These are phyloP conservation scores for Dryadomyces quercus-mongolicae DNA, from an alignment of 2,329 filamentous ascomycete genomes.

Conservation along the genomic window DNA sequence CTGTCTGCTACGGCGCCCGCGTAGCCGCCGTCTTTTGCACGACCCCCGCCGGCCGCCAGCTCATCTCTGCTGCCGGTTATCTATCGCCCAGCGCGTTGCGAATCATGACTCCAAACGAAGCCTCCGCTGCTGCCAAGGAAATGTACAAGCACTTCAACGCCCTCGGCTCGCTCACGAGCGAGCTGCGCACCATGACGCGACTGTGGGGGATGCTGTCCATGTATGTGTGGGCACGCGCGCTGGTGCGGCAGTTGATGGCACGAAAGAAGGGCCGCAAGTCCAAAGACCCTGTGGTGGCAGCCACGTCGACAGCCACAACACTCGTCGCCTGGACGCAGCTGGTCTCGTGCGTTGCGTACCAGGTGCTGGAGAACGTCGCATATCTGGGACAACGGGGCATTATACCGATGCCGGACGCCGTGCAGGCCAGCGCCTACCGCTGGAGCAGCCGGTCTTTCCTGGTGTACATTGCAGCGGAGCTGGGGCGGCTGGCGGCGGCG, in stretches of 20 bases:
- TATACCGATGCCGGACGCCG: conserved; percentile 42
- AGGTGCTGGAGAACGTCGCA: conserved; percentile 71
- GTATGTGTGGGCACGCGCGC: conserved; percentile 51
- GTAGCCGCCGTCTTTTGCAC: conserved; percentile 39
- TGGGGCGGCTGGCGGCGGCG: conserved; percentile 49
- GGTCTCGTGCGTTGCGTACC: conserved; percentile 54
- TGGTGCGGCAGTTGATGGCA: conserved; percentile 22
- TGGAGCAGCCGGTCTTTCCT: conserved; percentile 77
- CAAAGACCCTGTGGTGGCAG: too few relatives aligned
- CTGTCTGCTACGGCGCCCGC: conserved; percentile 55
- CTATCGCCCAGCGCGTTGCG: not conserved
- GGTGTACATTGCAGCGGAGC: conserved; percentile 63
- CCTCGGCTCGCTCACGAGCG: conserved; percentile 54
- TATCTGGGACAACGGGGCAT: conserved; percentile 67
- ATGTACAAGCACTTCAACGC: conserved; percentile 42
- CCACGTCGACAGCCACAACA: conserved; percentile 24
- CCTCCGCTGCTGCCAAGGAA: conserved; percentile 32
- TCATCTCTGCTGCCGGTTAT: conserved; percentile 35
- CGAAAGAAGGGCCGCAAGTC: conserved; percentile 16
- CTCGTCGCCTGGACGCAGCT: conserved; percentile 58
- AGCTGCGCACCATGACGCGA: conserved; percentile 60
- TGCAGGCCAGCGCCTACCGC: conserved; percentile 48
- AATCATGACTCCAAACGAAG: conserved; percentile 6
- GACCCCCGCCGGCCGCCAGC: conserved; percentile 36
- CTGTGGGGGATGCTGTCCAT: conserved; percentile 69